Percentiles rank a stretch among this genome's conserved stretches.
Conservation (phyloP, 2,329 filamentous ascomycete genomes). For the Aspergillus pseudonomiae region DNA sequence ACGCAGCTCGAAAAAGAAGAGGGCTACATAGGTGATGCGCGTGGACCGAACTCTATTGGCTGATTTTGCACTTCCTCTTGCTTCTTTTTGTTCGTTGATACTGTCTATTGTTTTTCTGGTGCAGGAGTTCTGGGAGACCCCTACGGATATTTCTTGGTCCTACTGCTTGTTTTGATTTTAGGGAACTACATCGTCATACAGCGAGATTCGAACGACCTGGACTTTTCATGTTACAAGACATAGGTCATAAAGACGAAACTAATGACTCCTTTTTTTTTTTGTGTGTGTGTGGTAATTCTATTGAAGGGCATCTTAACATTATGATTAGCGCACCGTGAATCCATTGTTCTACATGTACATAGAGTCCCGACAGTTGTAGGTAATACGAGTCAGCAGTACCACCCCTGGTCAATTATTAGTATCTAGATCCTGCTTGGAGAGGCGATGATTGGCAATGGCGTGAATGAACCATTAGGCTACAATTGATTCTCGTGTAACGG, state of each 20-base stretch:
- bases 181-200: not conserved
- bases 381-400: not conserved
- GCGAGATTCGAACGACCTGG: not conserved
- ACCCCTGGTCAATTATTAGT: not conserved
- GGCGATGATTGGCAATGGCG: too few relatives aligned
- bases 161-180: not conserved
- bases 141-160: not conserved
- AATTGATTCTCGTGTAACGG: not conserved
- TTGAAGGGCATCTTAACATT: not conserved
- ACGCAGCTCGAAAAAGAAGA: conserved; percentile 43
- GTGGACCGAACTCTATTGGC: not conserved
- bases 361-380: not conserved
- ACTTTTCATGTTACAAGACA: not conserved
- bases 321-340: not conserved
- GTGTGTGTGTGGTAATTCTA: not conserved
- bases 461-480: not conserved
- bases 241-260: not conserved
- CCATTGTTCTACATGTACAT: not conserved
- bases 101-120: not conserved
- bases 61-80: conserved; percentile 5
- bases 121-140: not conserved
- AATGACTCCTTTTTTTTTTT: not conserved
- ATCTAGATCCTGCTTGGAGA: too few relatives aligned
- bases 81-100: conserved; percentile 4
- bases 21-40: conserved; percentile 21